A percentile compares a stretch with the other conserved stretches of the same genome.
Conservation (phyloP, 768 basidiomycete species). For the Leccinum uliginosum region DNA sequence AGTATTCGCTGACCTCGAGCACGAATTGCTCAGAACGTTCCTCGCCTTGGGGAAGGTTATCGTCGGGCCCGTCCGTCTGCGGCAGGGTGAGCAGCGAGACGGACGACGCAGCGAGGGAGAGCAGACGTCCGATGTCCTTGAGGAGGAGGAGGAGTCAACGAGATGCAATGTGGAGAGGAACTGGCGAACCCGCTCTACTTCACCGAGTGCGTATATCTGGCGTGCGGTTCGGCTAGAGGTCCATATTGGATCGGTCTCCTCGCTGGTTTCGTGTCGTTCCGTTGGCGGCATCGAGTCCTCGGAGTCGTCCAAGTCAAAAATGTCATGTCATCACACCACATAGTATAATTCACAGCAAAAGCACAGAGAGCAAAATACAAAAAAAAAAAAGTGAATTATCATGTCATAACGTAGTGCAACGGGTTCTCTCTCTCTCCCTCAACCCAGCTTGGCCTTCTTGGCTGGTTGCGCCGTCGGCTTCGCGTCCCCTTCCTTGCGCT, state of each 20-base stretch:
- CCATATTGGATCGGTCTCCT: conserved; percentile 74
- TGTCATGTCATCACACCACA: conserved; percentile 4
- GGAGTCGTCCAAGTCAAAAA: neutral
- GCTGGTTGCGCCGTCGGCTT: conserved; percentile 56
- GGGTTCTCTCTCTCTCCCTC: conserved; percentile 28
- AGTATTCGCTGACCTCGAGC: conserved; percentile 80
- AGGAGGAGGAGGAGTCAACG: no score
- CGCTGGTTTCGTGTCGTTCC: conserved; percentile 11
- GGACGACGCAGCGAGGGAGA: conserved; percentile 72
- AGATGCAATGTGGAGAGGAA: no score
- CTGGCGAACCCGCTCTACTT: conserved; percentile 71
- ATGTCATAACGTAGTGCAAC: conserved; percentile 21
- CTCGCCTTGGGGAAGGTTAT: conserved; percentile 70
- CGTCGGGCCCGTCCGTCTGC: conserved; percentile 68
- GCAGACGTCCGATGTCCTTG: conserved; percentile 79
- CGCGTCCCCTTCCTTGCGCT: conserved; percentile 66
- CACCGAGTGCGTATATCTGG: conserved; percentile 75
- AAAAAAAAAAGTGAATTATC: conserved; percentile 29
- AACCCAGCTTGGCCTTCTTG: conserved; percentile 66
- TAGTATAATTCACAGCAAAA: conserved; percentile 29
- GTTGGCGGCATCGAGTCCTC: conserved; percentile 19
- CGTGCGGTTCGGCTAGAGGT: conserved; percentile 74
- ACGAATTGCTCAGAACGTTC: conserved; percentile 85
- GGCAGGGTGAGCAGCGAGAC: conserved; percentile 79
- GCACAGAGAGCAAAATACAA: conserved; percentile 26